These are phyloP conservation scores for Populus tremula DNA, from an alignment of 345 rosid species.

Conservation along the genomic window DNA sequence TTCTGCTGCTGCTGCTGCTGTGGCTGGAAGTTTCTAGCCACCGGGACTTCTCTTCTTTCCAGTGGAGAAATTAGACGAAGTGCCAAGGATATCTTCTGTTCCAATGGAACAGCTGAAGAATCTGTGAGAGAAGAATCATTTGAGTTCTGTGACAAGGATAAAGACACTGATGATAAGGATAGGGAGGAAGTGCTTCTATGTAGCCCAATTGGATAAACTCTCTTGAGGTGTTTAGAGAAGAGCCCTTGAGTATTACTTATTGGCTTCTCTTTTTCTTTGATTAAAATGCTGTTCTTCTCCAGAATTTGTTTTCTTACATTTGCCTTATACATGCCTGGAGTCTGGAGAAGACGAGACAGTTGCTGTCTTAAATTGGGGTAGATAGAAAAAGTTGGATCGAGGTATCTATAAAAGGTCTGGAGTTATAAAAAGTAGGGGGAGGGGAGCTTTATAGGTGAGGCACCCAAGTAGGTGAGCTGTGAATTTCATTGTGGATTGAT, in stretches of 20 bases:
- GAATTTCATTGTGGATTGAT: slow-evolving; percentile 39
- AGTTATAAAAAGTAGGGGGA: slow-evolving; percentile 7
- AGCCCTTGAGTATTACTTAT: slow-evolving; percentile 34
- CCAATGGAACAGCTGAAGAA: slow-evolving; percentile 40
- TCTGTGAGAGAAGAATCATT: slow-evolving; percentile 74
- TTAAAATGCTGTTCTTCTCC: slow-evolving; percentile 37
- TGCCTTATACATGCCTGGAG: slow-evolving; percentile 37
- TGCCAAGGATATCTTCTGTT: slow-evolving; percentile 64
- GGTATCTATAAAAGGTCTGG: slow-evolving; percentile 11
- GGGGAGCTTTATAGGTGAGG: slow-evolving; percentile 1
- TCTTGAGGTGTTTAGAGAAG: slow-evolving; percentile 68
- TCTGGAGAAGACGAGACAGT: slow-evolving; percentile 9
- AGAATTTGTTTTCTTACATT: slow-evolving; percentile 33
- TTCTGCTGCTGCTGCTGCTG: slow-evolving; percentile 19
- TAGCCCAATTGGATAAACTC: slow-evolving; percentile 73
- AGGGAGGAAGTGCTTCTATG: slow-evolving; percentile 71
- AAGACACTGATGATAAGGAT: slow-evolving; percentile 68
- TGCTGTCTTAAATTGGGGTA: slow-evolving; percentile 13
- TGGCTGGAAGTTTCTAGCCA: slow-evolving; percentile 31
- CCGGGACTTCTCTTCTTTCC: slow-evolving; percentile 38
- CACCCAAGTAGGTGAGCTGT: slow-evolving; percentile 64
- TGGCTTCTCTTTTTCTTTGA: slow-evolving; percentile 35
- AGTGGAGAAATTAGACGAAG: slow-evolving; percentile 55
- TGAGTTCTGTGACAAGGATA: slow-evolving; percentile 83
- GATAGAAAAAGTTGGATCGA: slow-evolving; percentile 13